These are phyloP conservation scores for Puya raimondii DNA, from an alignment of 176 grass and related monocot genomes.

Conservation along the genomic window DNA sequence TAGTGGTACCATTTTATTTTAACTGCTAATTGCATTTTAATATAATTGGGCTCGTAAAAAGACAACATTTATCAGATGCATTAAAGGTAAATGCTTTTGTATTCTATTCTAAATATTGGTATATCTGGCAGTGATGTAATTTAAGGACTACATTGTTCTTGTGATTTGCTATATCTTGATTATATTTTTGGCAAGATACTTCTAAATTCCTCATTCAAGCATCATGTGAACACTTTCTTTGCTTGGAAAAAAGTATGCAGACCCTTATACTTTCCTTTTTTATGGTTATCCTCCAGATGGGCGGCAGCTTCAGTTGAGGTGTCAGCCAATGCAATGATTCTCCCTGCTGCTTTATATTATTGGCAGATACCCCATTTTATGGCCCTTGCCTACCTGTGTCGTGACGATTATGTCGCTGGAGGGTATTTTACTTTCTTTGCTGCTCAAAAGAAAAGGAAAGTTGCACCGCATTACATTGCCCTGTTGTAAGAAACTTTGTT, in stretches of 20 bases:
- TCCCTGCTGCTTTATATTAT: conserved; percentile 82
- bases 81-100: no score
- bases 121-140: no score
- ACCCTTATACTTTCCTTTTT: background rate
- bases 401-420: conserved; percentile 83
- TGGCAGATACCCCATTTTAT: conserved; percentile 99
- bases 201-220: no score
- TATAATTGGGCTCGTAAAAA: no score
- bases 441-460: conserved; percentile 7
- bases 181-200: no score
- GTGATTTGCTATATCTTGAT: no score
- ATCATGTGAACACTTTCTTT: background rate
- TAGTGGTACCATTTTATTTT: no score
- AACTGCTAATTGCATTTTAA: no score
- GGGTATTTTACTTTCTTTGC: conserved; percentile 41
- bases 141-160: no score
- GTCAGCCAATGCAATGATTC: conserved; percentile 71
- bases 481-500: background rate
- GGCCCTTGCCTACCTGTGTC: conserved; percentile 93
- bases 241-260: background rate
- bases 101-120: no score
- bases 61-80: no score
- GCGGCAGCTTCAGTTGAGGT: conserved; percentile 73
- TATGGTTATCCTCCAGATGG: conserved; percentile 39
- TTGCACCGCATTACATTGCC: conserved; percentile 13